Conservation (phyloP, 352 stramenopile genomes). For the Phytophthora sp. region DNA sequence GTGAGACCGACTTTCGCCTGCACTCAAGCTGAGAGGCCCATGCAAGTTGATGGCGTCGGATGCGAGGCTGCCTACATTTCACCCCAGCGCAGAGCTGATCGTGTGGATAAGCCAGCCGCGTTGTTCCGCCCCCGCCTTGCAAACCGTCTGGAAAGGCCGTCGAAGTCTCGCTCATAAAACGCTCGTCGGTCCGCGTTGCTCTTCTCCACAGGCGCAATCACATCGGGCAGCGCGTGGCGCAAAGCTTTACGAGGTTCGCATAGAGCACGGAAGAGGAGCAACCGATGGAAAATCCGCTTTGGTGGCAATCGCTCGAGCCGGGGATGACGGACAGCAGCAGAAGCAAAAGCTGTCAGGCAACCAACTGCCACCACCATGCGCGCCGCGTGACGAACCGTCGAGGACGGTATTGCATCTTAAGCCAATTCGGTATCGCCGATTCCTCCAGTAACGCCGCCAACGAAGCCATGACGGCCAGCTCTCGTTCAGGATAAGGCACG, state of each 20-base stretch:
- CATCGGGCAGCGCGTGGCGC: background rate
- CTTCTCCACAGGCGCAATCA: slow-evolving; percentile 22
- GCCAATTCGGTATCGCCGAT: too few species aligned
- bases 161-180: slow-evolving; percentile 23
- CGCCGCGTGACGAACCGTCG: too few species aligned
- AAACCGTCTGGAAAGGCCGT: slow-evolving; percentile 33
- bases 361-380: too few species aligned
- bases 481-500: too few species aligned
- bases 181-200: background rate
- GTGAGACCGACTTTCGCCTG: background rate
- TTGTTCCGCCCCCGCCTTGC: slow-evolving; percentile 30
- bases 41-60: slow-evolving; percentile 3
- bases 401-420: too few species aligned
- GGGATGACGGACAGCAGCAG: background rate
- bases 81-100: slow-evolving; percentile 3
- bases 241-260: slow-evolving; percentile 18
- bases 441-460: too few species aligned
- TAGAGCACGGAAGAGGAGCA: slow-evolving; percentile 30
- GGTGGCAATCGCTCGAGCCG: background rate
- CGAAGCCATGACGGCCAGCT: too few species aligned
- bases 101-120: slow-evolving; percentile 11
- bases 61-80: slow-evolving; percentile 1
- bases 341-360: background rate
- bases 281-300: slow-evolving; percentile 26
- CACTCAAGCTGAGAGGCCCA: too few species aligned